Evolutionary conservation across 1,284 basidiomycete species (phyloP), one percentile per base, ranked within the genome.

Genomic region (Cutaneotrichosporon sp.): DNA sequence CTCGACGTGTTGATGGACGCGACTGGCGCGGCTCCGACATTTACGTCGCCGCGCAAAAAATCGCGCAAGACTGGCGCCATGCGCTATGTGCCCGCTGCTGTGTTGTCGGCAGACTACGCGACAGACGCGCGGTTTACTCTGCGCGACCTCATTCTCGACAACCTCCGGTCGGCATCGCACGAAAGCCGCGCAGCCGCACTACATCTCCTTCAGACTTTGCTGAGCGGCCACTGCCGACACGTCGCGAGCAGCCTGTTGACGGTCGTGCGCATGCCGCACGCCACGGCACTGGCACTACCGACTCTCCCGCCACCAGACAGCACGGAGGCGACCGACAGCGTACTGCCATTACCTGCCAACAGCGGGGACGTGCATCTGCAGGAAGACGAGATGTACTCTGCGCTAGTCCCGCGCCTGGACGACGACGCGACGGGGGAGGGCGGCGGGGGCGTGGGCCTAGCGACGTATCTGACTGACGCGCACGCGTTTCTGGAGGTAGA

Each of bases 91-190:
- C 35, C 48, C 2, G 14, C 42, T 13, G 22, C 57, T 5, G 26
- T 41, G 15, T 14, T 26, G 37, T 52, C 30, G n/a, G 14, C 46
- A 22, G 47, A 20, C 17, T 94, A 94, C 73, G 88, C 89, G 69
- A 89, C 85, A 4, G 84, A 88, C 0, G 82, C 72, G 13, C 83
- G 90, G 15, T 96, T 91, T 76, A 93, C 88, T 2, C 78, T 96
- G 18, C 91, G 90, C 66, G 91, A 96, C 65, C 80, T 96, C 22
- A 75, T 96, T 4, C 67, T 89, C 43, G 81, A 88, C 45, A 91
- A 90, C 65, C 74, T 94, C 21, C 79, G 80, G 13, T 90, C 88
- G 2, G 75, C 76, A 40, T 82, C 81, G 9, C 80, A 83, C 51
- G 72, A 83, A 0, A 82, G 88, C 0, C 79, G 80, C 0, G 84